phyloP scores from a whole-genome alignment of 257 asterid species.

The Solanum ossicruentum region DNA sequence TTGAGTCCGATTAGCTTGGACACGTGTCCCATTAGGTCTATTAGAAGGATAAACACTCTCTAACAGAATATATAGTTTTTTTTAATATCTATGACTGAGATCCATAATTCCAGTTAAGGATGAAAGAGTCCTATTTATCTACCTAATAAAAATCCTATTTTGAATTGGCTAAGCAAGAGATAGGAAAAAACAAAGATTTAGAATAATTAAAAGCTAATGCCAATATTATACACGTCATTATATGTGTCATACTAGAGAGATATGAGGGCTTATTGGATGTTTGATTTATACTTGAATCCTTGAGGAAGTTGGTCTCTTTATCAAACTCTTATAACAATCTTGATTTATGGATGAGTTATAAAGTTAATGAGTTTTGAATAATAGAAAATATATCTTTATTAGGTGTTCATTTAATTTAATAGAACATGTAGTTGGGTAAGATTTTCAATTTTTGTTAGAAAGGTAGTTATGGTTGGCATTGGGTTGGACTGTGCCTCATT shows the following conservation, averaged over 20 bases:
- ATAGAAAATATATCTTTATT: neutral
- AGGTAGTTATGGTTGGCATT: conserved; percentile 8
- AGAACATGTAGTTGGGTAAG: neutral
- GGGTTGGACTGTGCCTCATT: conserved; percentile 20
- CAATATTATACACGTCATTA: conserved; percentile 14
- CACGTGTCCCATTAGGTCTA: neutral
- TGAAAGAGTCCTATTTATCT: neutral
- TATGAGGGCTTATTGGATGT: conserved; percentile 9
- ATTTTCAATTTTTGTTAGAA: conserved; percentile 1
- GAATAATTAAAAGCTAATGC: neutral
- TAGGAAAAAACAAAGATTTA: neutral
- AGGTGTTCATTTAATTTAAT: neutral
- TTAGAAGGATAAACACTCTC: neutral
- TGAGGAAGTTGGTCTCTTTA: neutral
- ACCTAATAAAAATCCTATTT: too few species aligned
- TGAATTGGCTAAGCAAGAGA: neutral
- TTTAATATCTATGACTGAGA: neutral
- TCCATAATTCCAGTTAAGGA: neutral
- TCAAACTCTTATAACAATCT: neutral
- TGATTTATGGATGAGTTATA: conserved; percentile 3
- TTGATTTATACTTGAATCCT: neutral
- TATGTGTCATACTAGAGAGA: conserved; percentile 12
- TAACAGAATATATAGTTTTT: too few species aligned
- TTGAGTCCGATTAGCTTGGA: neutral
- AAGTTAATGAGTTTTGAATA: neutral